Conservation (phyloP, 192 early-diverging fungal species). For the Mortierella claussenii region DNA sequence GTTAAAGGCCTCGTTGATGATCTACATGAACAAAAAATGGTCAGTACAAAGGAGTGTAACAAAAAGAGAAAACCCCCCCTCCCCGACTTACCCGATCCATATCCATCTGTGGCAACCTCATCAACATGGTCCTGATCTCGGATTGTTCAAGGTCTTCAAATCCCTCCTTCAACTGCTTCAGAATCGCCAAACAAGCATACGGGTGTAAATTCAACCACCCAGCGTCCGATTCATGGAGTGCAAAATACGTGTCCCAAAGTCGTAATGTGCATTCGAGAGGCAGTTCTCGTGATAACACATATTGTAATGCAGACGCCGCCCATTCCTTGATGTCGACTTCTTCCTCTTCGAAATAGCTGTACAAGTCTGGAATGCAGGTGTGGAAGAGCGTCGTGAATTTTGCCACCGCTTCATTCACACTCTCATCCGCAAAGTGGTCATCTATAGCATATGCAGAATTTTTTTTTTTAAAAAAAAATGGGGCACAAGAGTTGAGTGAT, state of each 20-base stretch:
- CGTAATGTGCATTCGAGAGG: slow-evolving; percentile 78
- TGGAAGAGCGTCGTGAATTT: slow-evolving; percentile 89
- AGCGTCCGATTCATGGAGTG: slow-evolving; percentile 57
- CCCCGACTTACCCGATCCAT: slow-evolving; percentile 60
- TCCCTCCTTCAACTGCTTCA: slow-evolving; percentile 77
- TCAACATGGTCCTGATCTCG: slow-evolving; percentile 84
- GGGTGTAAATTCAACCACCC: slow-evolving; percentile 29
- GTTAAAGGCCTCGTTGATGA: slow-evolving; percentile 76
- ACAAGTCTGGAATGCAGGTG: slow-evolving; percentile 84
- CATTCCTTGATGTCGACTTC: slow-evolving; percentile 90
- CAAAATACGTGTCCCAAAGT: slow-evolving; percentile 91
- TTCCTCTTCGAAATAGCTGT: slow-evolving; percentile 95
- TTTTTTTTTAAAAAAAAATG: slow-evolving; percentile 8
- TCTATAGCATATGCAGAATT: slow-evolving; percentile 57
- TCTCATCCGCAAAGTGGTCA: slow-evolving; percentile 69
- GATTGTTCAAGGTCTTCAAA: slow-evolving; percentile 92
- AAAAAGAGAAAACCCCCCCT: neutral
- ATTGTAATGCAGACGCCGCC: slow-evolving; percentile 83
- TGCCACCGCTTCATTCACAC: slow-evolving; percentile 81
- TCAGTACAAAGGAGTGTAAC: neutral
- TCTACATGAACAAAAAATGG: slow-evolving; percentile 37
- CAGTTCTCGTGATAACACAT: slow-evolving; percentile 82
- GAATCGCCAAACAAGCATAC: slow-evolving; percentile 68
- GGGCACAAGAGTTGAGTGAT: neutral
- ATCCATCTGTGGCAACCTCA: slow-evolving; percentile 78